Evolutionary conservation across 805 yeast genomes (phyloP).

Genomic region (Vanderwaltozyma verrucispora): DNA sequence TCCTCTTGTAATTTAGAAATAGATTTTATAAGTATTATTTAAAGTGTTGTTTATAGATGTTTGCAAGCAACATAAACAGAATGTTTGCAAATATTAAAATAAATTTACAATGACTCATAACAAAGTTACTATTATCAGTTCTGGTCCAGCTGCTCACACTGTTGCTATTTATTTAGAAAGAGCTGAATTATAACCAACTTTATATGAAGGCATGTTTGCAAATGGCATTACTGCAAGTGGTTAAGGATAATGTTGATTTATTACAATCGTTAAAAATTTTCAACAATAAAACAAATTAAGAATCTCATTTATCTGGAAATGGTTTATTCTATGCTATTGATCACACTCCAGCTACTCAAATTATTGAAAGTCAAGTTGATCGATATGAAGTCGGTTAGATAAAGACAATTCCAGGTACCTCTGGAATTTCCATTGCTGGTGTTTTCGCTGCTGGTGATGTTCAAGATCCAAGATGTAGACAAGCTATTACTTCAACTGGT

Average conservation of each 20-base stretch:
- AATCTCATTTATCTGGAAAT: slow-evolving; percentile 59
- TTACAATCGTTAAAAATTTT: slow-evolving; percentile 54
- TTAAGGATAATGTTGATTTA: slow-evolving; percentile 86
- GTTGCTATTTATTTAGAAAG: slow-evolving; percentile 96
- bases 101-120: slow-evolving; percentile 41
- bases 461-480: slow-evolving; percentile 94
- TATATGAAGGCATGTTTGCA: slow-evolving; percentile 92
- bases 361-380: slow-evolving; percentile 68
- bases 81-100: neutral
- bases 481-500: slow-evolving; percentile 99
- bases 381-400: slow-evolving; percentile 85
- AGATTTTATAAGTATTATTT: no score
- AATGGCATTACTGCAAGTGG: slow-evolving; percentile 99
- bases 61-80: neutral
- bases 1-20: no score
- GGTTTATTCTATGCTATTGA: slow-evolving; percentile 98
- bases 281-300: slow-evolving; percentile 64
- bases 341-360: slow-evolving; percentile 86
- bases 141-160: slow-evolving; percentile 99
- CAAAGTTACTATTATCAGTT: slow-evolving; percentile 81
- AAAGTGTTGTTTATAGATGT: no score
- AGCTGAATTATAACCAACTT: slow-evolving; percentile 88
- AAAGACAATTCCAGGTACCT: slow-evolving; percentile 79
- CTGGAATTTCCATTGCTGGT: slow-evolving; percentile 78
- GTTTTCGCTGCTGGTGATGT: slow-evolving; percentile 99